Conservation (phyloP, 2,329 filamentous ascomycete species). For the Trichoderma hamatum region DNA sequence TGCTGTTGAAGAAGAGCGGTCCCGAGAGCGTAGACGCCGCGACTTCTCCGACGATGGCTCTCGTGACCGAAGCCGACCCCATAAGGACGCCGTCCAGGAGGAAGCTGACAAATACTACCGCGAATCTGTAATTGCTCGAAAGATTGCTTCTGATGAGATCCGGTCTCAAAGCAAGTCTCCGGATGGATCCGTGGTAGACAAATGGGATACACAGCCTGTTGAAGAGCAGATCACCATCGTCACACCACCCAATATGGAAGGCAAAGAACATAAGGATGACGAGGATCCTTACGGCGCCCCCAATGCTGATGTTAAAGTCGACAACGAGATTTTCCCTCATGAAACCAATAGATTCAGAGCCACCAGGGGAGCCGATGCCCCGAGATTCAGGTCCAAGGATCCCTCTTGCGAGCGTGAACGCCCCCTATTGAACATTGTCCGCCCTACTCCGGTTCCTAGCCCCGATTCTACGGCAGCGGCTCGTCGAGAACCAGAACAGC, state of each 20-base stretch:
- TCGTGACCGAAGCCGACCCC: slow-evolving; percentile 37
- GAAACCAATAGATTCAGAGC: slow-evolving; percentile 49
- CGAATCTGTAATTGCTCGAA: slow-evolving; percentile 56
- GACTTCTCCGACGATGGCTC: slow-evolving; percentile 42
- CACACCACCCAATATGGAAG: slow-evolving; percentile 57
- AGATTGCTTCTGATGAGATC: slow-evolving; percentile 56
- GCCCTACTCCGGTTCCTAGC: slow-evolving; percentile 57
- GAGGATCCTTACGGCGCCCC: slow-evolving; percentile 60
- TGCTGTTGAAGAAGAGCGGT: slow-evolving; percentile 46
- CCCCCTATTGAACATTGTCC: slow-evolving; percentile 63
- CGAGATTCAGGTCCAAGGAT: slow-evolving; percentile 51
- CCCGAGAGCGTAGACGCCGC: slow-evolving; percentile 39
- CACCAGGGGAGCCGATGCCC: slow-evolving; percentile 33
- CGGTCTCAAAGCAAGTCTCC: slow-evolving; percentile 57
- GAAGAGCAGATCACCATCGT: slow-evolving; percentile 51
- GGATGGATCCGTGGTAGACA: slow-evolving; percentile 58
- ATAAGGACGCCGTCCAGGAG: slow-evolving; percentile 55
- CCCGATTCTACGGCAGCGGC: slow-evolving; percentile 48
- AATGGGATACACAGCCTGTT: slow-evolving; percentile 50
- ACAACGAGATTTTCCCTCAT: slow-evolving; percentile 59
- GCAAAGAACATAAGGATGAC: slow-evolving; percentile 39
- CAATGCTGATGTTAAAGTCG: slow-evolving; percentile 65
- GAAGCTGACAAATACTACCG: slow-evolving; percentile 62
- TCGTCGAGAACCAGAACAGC: slow-evolving; percentile 30
- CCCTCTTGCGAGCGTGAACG: slow-evolving; percentile 58